Evolutionary conservation across 148 eudicot species (phyloP).

Genomic region (Vaccinium darrowii): DNA sequence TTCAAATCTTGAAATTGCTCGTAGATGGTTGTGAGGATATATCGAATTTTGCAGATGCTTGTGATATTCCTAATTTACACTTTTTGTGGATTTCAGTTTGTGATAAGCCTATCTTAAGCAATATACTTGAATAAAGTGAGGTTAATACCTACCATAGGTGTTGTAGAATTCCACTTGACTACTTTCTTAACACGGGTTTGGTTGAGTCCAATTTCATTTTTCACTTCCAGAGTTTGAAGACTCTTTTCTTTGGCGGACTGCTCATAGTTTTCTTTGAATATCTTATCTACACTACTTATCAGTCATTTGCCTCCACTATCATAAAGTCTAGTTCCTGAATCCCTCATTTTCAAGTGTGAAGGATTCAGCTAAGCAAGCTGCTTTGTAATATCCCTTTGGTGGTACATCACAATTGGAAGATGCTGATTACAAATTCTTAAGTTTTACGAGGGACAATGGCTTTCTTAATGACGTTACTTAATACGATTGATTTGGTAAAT

Average conservation of each 20-base stretch:
- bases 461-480: not conserved
- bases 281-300: not conserved
- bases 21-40: not conserved
- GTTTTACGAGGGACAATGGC: slow-evolving; percentile 1
- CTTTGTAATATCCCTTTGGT: not conserved
- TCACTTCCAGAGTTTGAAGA: not conserved
- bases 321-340: not conserved
- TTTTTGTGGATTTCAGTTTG: not conserved
- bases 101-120: not conserved
- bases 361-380: not conserved
- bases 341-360: not conserved
- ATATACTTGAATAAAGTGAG: not conserved
- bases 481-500: not conserved
- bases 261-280: not conserved
- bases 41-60: not conserved
- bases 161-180: not conserved
- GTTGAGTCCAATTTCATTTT: not conserved
- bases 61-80: not conserved
- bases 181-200: not conserved
- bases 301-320: not conserved
- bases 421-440: not conserved
- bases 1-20: not conserved
- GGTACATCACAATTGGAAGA: not conserved
- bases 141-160: not conserved
- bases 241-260: not conserved